Conservation (phyloP, 2,329 filamentous ascomycete genomes). For the Xylaria sp. region DNA sequence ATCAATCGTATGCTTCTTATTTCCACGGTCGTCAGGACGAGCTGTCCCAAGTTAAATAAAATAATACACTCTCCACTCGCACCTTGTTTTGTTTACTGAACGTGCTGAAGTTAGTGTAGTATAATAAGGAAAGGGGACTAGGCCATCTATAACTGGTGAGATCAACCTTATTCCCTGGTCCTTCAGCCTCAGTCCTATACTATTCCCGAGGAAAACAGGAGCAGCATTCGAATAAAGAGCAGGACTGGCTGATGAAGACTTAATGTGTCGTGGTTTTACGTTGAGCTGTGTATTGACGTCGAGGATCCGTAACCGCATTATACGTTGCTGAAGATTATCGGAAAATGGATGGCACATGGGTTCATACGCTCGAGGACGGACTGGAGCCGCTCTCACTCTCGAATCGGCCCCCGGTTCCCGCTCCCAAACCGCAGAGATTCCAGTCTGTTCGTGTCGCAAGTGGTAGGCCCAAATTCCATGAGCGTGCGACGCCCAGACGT, state of each 20-base stretch:
- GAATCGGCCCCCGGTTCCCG: conserved; percentile 29
- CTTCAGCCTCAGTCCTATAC: conserved; percentile 5
- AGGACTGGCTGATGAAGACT: conserved; percentile 1
- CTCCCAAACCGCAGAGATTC: conserved; percentile 38
- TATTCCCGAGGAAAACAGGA: background rate
- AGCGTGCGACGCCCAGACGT: conserved; percentile 25
- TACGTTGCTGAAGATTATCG: background rate
- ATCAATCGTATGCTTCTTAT: conserved; percentile 17
- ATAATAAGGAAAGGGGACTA: conserved; percentile 17
- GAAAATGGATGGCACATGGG: conserved; percentile 38
- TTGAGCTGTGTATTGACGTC: conserved; percentile 1
- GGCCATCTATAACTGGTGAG: conserved; percentile 16
- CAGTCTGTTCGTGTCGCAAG: conserved; percentile 34
- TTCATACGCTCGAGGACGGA: conserved; percentile 36
- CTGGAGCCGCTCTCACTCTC: conserved; percentile 32
- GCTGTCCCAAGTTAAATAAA: background rate
- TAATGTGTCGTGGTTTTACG: background rate
- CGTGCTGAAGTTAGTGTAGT: background rate
- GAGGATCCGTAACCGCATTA: background rate
- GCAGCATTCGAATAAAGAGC: background rate
- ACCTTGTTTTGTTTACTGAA: conserved; percentile 10
- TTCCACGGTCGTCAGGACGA: conserved; percentile 4
- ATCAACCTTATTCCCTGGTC: background rate
- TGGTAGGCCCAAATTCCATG: conserved; percentile 25
- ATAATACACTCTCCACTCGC: conserved; percentile 15